These are phyloP conservation scores for Gastrolobium bilobum DNA, from an alignment of 306 rosid species.

Conservation along the genomic window DNA sequence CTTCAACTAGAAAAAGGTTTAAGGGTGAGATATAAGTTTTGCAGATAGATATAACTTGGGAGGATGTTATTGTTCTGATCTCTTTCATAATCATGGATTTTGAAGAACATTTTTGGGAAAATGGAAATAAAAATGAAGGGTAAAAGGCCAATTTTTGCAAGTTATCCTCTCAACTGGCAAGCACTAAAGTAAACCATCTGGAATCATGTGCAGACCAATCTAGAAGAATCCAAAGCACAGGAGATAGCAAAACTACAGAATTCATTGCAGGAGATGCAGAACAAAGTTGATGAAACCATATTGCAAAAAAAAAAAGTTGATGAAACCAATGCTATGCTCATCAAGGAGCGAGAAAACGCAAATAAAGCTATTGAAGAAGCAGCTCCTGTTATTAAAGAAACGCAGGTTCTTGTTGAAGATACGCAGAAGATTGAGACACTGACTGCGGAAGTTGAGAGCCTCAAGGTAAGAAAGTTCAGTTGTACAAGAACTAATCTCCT, in stretches of 20 bases:
- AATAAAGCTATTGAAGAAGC: constrained; percentile 74
- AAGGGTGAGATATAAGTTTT: constrained; percentile 66
- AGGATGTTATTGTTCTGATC: constrained; percentile 34
- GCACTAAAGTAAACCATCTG: constrained; percentile 40
- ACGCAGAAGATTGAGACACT: constrained; percentile 69
- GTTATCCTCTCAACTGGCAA: constrained; percentile 38
- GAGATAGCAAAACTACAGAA: constrained; percentile 80
- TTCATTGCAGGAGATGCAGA: constrained; percentile 77
- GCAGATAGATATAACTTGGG: constrained; percentile 30
- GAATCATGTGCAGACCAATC: constrained; percentile 74
- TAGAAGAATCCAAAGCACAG: constrained; percentile 82
- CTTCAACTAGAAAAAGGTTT: constrained; percentile 83
- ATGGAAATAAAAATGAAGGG: constrained; percentile 20
- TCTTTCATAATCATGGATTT: constrained; percentile 42
- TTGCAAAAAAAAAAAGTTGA: constrained; percentile 52
- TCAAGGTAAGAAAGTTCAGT: constrained; percentile 66
- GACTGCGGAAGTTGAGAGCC: constrained; percentile 67
- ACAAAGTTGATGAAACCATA: constrained; percentile 70
- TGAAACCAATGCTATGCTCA: constrained; percentile 71
- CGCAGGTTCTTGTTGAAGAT: constrained; percentile 81
- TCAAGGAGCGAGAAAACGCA: constrained; percentile 72
- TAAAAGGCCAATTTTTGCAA: constrained; percentile 27
- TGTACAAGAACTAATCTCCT: constrained; percentile 32
- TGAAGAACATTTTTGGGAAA: constrained; percentile 29
- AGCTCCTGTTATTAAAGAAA: constrained; percentile 79